These are phyloP conservation scores for Botrytis sinoallii DNA, from an alignment of 2,329 filamentous ascomycete genomes.

Conservation along the genomic window DNA sequence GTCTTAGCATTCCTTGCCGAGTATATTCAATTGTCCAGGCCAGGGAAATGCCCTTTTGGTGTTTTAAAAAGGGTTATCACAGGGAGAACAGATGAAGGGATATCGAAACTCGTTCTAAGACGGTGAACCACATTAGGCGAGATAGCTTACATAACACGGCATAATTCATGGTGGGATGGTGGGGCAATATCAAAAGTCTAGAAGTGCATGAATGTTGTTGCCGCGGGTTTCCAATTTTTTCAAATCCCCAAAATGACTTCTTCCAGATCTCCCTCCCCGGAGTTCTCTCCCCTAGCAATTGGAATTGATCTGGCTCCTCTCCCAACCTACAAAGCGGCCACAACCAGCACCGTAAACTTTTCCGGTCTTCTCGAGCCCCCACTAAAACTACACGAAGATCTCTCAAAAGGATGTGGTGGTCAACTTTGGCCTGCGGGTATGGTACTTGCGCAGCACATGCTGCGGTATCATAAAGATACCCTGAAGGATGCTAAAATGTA, in stretches of 20 bases:
- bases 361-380: slow-evolving; percentile 68
- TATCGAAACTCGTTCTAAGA: not conserved
- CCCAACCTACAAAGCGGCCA: slow-evolving; percentile 55
- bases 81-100: slow-evolving; percentile 14
- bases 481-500: slow-evolving; percentile 70
- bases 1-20: slow-evolving; percentile 17
- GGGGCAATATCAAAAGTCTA: slow-evolving; percentile 12
- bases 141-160: not conserved
- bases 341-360: slow-evolving; percentile 58
- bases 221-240: not conserved
- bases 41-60: not conserved
- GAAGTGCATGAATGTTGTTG: not conserved
- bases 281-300: slow-evolving; percentile 41
- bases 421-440: slow-evolving; percentile 94
- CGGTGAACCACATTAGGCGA: slow-evolving; percentile 1
- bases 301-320: slow-evolving; percentile 58
- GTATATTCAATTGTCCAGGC: slow-evolving; percentile 3
- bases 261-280: slow-evolving; percentile 34
- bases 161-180: slow-evolving; percentile 2
- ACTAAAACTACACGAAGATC: slow-evolving; percentile 78
- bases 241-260: slow-evolving; percentile 30
- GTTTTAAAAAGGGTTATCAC: not conserved
- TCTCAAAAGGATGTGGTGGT: slow-evolving; percentile 84
- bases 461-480: slow-evolving; percentile 65
- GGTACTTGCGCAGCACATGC: slow-evolving; percentile 81